Evolutionary conservation across 495 filamentous ascomycete genomes (phyloP).

Genomic region (Penicillium robsamsonii): DNA sequence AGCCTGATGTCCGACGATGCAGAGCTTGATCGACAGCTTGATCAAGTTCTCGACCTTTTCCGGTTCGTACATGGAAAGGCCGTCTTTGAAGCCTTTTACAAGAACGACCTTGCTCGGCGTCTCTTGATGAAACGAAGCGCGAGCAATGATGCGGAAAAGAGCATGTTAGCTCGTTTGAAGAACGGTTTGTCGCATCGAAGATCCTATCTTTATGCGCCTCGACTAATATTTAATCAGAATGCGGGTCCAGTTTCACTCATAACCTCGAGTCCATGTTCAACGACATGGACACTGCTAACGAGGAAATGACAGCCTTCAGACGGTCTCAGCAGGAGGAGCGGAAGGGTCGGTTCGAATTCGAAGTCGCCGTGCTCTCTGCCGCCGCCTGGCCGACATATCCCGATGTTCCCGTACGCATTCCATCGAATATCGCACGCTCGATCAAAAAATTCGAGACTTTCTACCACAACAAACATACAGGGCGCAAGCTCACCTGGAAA

Average conservation of each 20-base stretch:
- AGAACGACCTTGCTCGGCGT: constrained; percentile 87
- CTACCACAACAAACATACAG: constrained; percentile 84
- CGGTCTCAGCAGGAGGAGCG: constrained; percentile 45
- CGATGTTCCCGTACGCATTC: constrained; percentile 73
- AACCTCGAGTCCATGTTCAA: constrained; percentile 99
- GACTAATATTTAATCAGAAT: constrained; percentile 55
- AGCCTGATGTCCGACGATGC: constrained; percentile 80
- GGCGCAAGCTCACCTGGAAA: constrained; percentile 85
- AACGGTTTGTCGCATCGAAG: constrained; percentile 48
- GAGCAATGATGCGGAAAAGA: constrained; percentile 89
- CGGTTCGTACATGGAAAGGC: constrained; percentile 96
- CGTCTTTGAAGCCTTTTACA: constrained; percentile 98
- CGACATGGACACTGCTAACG: constrained; percentile 84
- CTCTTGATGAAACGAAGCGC: constrained; percentile 88
- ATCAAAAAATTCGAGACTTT: constrained; percentile 73
- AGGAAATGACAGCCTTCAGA: constrained; percentile 75
- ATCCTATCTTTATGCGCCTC: not conserved
- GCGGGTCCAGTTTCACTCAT: constrained; percentile 88
- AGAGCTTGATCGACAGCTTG: constrained; percentile 84
- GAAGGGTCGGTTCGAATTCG: constrained; percentile 64
- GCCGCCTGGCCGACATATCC: constrained; percentile 92
- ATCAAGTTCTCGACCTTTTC: constrained; percentile 90
- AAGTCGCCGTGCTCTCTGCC: constrained; percentile 80
- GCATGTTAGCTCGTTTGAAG: constrained; percentile 88
- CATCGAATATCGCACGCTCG: constrained; percentile 63